Conservation (phyloP, 345 rosid species). For the Salix udensis region DNA sequence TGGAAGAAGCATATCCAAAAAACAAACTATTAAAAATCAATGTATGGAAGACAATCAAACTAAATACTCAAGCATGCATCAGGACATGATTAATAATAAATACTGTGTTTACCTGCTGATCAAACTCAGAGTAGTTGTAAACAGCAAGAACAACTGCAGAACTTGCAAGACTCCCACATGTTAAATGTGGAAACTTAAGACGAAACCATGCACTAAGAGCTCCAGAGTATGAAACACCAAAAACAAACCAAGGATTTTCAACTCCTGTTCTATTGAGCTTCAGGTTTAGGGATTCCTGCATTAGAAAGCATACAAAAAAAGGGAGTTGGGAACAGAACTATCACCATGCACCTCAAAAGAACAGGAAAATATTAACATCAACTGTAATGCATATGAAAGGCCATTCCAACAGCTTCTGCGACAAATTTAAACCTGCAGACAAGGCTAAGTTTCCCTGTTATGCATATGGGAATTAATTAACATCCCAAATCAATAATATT, state of each 20-base stretch:
- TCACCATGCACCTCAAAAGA: background rate
- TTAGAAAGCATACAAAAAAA: background rate
- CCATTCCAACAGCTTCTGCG: too few species aligned
- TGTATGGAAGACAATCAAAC: too few species aligned
- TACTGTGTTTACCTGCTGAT: constrained; percentile 55
- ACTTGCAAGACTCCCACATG: constrained; percentile 97
- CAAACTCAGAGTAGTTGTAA: constrained; percentile 69
- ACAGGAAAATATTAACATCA: background rate
- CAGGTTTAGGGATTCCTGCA: constrained; percentile 58
- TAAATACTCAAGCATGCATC: background rate
- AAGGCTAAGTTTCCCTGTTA: too few species aligned
- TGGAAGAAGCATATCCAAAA: background rate
- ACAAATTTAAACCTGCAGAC: too few species aligned
- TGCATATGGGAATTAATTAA: too few species aligned
- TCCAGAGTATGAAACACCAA: constrained; percentile 83
- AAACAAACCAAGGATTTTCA: constrained; percentile 86
- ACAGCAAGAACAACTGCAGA: constrained; percentile 94
- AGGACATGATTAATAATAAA: background rate
- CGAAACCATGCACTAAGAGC: constrained; percentile 98
- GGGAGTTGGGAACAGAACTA: background rate
- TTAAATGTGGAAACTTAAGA: constrained; percentile 89
- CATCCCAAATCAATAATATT: too few species aligned
- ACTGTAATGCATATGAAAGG: constrained; percentile 3
- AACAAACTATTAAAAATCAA: too few species aligned
- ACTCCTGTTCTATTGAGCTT: constrained; percentile 51